A percentile compares a stretch with the other conserved stretches of the same genome.
Conservation (phyloP, 139 green algal species). For the Micractinium sp. region DNA sequence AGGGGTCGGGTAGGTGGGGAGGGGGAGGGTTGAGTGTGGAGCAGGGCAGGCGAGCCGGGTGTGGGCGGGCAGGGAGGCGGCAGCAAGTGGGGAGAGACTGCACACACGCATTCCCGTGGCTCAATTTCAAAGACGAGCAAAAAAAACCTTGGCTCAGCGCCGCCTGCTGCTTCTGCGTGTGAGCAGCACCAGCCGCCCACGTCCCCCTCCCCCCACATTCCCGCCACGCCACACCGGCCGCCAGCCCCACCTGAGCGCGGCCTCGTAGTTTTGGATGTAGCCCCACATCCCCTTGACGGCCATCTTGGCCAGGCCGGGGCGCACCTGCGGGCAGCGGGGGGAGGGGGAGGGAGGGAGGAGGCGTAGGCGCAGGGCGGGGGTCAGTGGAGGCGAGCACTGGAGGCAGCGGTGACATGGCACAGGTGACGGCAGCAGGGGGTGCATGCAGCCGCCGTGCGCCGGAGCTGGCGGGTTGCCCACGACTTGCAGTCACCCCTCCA, state of each 20-base stretch:
- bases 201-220: neutral
- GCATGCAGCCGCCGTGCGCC: too few species aligned
- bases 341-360: neutral
- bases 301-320: conserved; percentile 73
- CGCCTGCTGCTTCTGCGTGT: neutral
- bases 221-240: neutral
- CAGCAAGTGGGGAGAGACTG: neutral
- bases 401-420: neutral
- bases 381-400: too few species aligned
- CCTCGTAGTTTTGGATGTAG: conserved; percentile 62
- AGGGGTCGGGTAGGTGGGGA: too few species aligned
- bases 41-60: neutral
- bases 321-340: conserved; percentile 24
- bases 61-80: neutral
- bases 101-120: too few species aligned
- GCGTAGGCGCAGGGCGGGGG: neutral
- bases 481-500: too few species aligned
- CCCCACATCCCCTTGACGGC: conserved; percentile 78
- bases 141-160: too few species aligned
- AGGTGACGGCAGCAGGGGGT: neutral
- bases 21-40: neutral
- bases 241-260: conserved; percentile 38
- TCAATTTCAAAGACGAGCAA: too few species aligned
- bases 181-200: neutral
- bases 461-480: too few species aligned